Evolutionary conservation across 2,329 filamentous ascomycete genomes (phyloP).

Genomic region (Alternaria dauci): DNA sequence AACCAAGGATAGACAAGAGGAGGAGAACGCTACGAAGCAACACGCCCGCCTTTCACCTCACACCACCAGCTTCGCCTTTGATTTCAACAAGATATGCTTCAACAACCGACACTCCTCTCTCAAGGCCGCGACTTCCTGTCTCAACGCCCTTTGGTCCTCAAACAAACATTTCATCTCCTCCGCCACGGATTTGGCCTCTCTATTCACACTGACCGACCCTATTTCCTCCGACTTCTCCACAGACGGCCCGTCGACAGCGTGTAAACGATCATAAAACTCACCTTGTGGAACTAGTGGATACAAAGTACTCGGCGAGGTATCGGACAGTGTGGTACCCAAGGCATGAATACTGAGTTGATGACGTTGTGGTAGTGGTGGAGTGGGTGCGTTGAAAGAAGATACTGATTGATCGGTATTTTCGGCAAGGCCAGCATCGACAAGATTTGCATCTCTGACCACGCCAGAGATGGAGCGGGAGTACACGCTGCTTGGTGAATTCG

Average conservation of each 20-base stretch:
- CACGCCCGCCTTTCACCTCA: not conserved
- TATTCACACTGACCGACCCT: no score
- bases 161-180: conserved; percentile 11
- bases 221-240: not conserved
- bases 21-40: not conserved
- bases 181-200: not conserved
- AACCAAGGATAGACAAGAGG: not conserved
- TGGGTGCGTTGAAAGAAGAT: not conserved
- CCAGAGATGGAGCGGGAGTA: conserved; percentile 15
- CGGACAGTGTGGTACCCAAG: not conserved
- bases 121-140: conserved; percentile 25
- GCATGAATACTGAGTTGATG: not conserved
- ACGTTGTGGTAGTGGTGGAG: not conserved
- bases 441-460: not conserved
- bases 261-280: not conserved
- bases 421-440: not conserved
- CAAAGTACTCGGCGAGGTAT: not conserved
- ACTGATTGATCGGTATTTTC: not conserved
- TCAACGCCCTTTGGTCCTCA: conserved; percentile 22
- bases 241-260: not conserved
- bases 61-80: not conserved
- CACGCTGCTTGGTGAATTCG: conserved; percentile 9
- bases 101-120: conserved; percentile 28
- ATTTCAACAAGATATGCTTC: conserved; percentile 25
- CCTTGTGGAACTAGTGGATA: not conserved